Evolutionary conservation across 2,329 filamentous ascomycete genomes (phyloP), one percentile per base, ranked within the genome.

Genomic region (Cordyceps cateniannulata): DNA sequence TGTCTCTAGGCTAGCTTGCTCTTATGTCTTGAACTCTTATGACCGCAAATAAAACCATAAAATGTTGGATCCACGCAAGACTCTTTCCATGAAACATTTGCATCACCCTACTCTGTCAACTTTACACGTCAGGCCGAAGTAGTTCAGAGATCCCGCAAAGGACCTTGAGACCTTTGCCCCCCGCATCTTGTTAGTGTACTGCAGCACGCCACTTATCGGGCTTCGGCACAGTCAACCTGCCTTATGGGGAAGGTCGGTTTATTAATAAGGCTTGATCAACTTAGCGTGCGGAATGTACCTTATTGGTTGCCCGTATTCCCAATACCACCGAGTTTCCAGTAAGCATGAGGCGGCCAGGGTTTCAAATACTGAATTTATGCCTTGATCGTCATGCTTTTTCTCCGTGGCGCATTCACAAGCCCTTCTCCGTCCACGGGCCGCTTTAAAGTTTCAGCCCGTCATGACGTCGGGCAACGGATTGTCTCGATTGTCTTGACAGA

Each of bases 181-280:
- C 38, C 51, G 8, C 51, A 14, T 29, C 52, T 32, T 44, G 24
- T 25, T 22, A 55, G 40, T 22, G n/a, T n/a, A n/a, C n/a, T n/a
- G n/a, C 8, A 18, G 40, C 53, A 32, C 53, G 14, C 32, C 50
- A 52, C 50, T 20, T 22, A 18, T 56, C 53, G 53, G 53, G n/a
- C 47, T 50, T 50, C 55, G 55, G 55, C 55, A 59, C 55, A 20
- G 47, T 50, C 16, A 51, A 44, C 47, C 47, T 59, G 47, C 55
- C 55, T 42, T 7, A 50, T 59, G 35, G 16, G 47, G 55, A 59
- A 59, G 55, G 55, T 59, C 55, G 45, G 32, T 10, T 35, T 5
- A n/a, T n/a, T n/a, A n/a, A n/a, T n/a, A 22, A n/a, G 12, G 20
- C 40, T 25, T 3, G n/a, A 10, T 5, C 14, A 24, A 55, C 14